Conservation (phyloP, 495 filamentous ascomycete species). For the Penicillium subrubescens region DNA sequence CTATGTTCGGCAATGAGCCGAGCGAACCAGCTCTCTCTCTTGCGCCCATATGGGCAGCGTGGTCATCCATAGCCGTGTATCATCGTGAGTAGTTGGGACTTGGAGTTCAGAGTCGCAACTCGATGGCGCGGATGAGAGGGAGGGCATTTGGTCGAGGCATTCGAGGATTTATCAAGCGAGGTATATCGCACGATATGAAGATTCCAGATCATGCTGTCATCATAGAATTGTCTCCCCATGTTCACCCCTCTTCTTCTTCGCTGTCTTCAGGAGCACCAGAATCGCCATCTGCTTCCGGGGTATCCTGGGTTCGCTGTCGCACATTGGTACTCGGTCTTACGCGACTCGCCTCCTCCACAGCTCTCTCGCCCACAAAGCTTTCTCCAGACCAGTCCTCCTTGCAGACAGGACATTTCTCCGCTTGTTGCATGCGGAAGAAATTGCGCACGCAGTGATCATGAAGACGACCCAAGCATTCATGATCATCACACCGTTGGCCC, state of each 20-base stretch:
- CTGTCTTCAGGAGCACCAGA: slow-evolving; percentile 12
- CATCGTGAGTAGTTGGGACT: too few relatives aligned
- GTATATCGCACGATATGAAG: neutral
- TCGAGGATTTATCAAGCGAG: neutral
- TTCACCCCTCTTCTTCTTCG: slow-evolving; percentile 15
- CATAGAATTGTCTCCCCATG: neutral
- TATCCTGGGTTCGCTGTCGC: slow-evolving; percentile 15
- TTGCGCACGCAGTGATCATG: slow-evolving; percentile 76
- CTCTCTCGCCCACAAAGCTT: slow-evolving; percentile 80
- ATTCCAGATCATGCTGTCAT: neutral
- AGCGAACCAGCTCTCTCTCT: neutral
- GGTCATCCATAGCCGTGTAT: neutral
- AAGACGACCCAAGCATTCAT: slow-evolving; percentile 67
- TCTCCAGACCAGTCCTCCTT: slow-evolving; percentile 70
- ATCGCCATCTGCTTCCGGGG: slow-evolving; percentile 13
- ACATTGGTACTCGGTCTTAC: slow-evolving; percentile 31
- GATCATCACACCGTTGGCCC: slow-evolving; percentile 78
- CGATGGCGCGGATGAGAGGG: neutral
- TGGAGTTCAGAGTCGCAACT: neutral
- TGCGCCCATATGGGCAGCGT: neutral
- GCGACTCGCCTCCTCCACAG: slow-evolving; percentile 44
- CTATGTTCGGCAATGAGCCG: neutral
- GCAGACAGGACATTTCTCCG: slow-evolving; percentile 74
- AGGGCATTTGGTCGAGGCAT: neutral
- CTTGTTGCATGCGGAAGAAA: slow-evolving; percentile 67